Conservation (phyloP, 768 basidiomycete species). For the Pleurotus pulmonarius region DNA sequence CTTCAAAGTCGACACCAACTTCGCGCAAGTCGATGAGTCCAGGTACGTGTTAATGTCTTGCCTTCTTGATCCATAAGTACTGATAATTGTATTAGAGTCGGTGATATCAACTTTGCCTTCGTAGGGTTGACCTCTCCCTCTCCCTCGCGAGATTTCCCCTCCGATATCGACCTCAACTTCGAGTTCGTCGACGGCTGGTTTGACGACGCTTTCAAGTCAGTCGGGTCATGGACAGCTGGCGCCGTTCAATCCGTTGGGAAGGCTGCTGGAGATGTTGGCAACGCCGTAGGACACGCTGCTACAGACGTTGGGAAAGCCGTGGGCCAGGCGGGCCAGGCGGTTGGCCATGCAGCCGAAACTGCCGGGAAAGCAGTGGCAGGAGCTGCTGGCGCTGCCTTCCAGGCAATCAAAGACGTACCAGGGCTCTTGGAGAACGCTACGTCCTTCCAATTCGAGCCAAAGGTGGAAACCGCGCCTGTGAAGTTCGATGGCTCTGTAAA, state of each 20-base stretch:
- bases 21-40: conserved; percentile 19
- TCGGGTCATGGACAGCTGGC: too few relatives aligned
- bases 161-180: conserved; percentile 8
- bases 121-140: conserved; percentile 8
- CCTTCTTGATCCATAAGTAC: neutral
- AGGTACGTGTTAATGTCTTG: conserved; percentile 10
- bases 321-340: neutral
- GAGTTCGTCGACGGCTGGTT: conserved; percentile 12
- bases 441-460: conserved; percentile 14
- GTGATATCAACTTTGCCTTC: conserved; percentile 8
- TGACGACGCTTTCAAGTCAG: neutral
- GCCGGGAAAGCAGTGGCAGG: neutral
- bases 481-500: conserved; percentile 15
- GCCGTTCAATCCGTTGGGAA: neutral
- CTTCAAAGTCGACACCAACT: conserved; percentile 31
- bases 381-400: neutral
- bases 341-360: neutral
- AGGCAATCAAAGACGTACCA: neutral
- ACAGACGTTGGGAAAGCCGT: neutral
- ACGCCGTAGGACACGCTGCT: neutral
- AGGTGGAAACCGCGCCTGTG: conserved; percentile 13
- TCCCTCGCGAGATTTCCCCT: too few relatives aligned
- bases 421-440: neutral
- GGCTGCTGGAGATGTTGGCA: conserved; percentile 9
- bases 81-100: neutral